Conservation (phyloP, 257 asterid species). For the Orobanche coerulescens region DNA sequence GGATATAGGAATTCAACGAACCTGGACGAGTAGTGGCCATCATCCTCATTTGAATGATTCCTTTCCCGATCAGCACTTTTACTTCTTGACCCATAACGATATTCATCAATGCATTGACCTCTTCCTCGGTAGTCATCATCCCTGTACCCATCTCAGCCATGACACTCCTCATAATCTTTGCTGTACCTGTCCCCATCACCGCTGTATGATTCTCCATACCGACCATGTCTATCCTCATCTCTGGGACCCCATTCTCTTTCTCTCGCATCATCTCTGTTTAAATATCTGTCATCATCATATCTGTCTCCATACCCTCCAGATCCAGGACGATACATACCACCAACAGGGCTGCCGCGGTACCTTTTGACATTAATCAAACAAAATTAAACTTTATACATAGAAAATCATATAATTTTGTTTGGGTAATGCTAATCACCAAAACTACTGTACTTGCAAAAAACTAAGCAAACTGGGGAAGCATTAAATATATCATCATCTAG, state of each 20-base stretch:
- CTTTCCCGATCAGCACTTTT: slow-evolving; percentile 70
- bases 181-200: slow-evolving; percentile 61
- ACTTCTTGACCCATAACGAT: slow-evolving; percentile 71
- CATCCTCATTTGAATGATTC: slow-evolving; percentile 56
- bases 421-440: slow-evolving; percentile 1
- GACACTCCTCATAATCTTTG: slow-evolving; percentile 63
- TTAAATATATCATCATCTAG: not conserved
- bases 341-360: slow-evolving; percentile 52
- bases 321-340: slow-evolving; percentile 72
- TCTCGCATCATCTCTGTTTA: slow-evolving; percentile 73
- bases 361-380: slow-evolving; percentile 32
- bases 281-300: slow-evolving; percentile 71
- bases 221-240: slow-evolving; percentile 70
- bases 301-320: slow-evolving; percentile 67
- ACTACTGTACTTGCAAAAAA: not conserved
- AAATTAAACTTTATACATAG: not conserved
- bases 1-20: slow-evolving; percentile 22
- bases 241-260: slow-evolving; percentile 66
- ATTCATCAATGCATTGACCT: slow-evolving; percentile 45
- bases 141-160: slow-evolving; percentile 53
- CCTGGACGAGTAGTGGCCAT: slow-evolving; percentile 85
- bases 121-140: slow-evolving; percentile 70
- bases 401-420: not conserved
- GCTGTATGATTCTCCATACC: too few species aligned
- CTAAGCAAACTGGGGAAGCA: not conserved